These are phyloP conservation scores for Fraxinus angustifolia DNA, from an alignment of 305 asterid genomes.

Conservation along the genomic window DNA sequence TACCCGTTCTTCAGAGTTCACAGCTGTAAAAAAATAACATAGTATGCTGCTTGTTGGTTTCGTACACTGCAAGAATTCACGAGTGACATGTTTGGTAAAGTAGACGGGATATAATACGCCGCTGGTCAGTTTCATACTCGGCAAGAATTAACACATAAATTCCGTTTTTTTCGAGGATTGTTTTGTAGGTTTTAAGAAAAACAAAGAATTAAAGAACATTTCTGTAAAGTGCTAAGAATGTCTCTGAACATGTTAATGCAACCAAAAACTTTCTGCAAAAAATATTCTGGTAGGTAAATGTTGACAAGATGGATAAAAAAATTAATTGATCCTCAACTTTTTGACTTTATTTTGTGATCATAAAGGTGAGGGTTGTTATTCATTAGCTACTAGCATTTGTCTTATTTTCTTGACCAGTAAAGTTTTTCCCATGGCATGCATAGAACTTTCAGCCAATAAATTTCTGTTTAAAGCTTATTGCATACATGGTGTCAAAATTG, in stretches of 20 bases:
- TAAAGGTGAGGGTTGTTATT: slow-evolving; percentile 14
- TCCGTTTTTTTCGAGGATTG: not conserved
- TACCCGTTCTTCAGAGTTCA: not conserved
- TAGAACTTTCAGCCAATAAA: not conserved
- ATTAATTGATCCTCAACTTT: slow-evolving; percentile 13
- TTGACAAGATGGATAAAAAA: not conserved
- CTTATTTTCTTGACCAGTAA: slow-evolving; percentile 2
- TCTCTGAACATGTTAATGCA: slow-evolving; percentile 25
- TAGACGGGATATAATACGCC: not conserved
- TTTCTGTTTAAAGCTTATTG: not conserved
- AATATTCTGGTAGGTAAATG: not conserved
- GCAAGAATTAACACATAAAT: slow-evolving; percentile 26
- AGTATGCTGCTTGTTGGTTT: not conserved
- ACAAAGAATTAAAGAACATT: not conserved
- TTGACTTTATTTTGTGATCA: slow-evolving; percentile 17
- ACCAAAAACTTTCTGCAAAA: slow-evolving; percentile 12
- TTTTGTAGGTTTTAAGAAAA: not conserved
- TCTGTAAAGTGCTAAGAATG: slow-evolving; percentile 25
- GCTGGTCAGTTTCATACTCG: not conserved
- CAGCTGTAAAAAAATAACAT: too few relatives aligned
- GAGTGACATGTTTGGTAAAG: not conserved
- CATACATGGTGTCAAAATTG: slow-evolving; percentile 38
- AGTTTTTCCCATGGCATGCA: slow-evolving; percentile 1
- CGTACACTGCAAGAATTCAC: too few relatives aligned
- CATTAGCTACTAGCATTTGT: slow-evolving; percentile 28